Conservation (phyloP, 371 early-diverging fungal genomes). For the Mortierella sp. region DNA sequence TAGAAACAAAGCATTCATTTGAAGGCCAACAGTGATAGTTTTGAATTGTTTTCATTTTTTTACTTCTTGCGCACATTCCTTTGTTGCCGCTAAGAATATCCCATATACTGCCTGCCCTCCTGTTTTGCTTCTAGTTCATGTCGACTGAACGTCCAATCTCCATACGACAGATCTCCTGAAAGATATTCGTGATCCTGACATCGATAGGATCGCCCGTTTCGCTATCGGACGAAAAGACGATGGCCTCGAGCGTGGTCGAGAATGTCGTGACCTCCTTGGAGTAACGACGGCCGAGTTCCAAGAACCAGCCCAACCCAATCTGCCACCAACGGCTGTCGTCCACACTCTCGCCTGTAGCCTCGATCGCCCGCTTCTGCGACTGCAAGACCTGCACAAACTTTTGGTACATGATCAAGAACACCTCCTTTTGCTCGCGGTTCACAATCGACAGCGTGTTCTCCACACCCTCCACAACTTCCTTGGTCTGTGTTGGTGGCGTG, state of each 20-base stretch:
- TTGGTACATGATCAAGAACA: slow-evolving; percentile 81
- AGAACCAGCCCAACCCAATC: slow-evolving; percentile 88
- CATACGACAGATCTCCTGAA: slow-evolving; percentile 66
- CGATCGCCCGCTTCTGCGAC: slow-evolving; percentile 58
- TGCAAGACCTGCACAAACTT: slow-evolving; percentile 76
- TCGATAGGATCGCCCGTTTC: slow-evolving; percentile 59
- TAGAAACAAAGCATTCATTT: background rate
- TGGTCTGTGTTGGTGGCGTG: slow-evolving; percentile 48
- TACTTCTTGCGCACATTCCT: background rate
- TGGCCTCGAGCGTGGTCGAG: slow-evolving; percentile 73
- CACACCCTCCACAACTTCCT: slow-evolving; percentile 62
- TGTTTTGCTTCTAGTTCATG: slow-evolving; percentile 46
- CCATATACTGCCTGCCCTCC: background rate
- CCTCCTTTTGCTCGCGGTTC: slow-evolving; percentile 85
- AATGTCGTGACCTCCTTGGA: slow-evolving; percentile 74
- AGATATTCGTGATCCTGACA: slow-evolving; percentile 64
- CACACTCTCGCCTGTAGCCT: slow-evolving; percentile 62
- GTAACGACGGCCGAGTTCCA: slow-evolving; percentile 84
- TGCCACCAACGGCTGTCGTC: slow-evolving; percentile 69
- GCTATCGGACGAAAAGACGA: slow-evolving; percentile 75
- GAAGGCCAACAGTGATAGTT: background rate
- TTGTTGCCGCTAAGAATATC: background rate
- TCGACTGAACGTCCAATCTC: slow-evolving; percentile 56
- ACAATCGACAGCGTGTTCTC: slow-evolving; percentile 78
- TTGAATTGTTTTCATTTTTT: background rate